Conservation (phyloP, 228 moss, liverwort and hornwort species). For the Sphagnum fallax region DNA sequence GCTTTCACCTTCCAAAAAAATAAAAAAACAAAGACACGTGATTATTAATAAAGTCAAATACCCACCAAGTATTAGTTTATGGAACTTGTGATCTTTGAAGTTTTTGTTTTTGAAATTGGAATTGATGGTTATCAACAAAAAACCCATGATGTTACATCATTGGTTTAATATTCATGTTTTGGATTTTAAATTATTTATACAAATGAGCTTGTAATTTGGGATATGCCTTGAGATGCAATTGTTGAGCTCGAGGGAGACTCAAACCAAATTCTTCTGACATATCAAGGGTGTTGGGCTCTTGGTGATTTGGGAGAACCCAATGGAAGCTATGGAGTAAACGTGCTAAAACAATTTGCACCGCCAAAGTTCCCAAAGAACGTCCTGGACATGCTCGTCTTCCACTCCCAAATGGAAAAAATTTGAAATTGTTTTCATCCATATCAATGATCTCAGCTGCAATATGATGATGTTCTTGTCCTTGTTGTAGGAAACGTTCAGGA, state of each 20-base stretch:
- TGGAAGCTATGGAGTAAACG: slow-evolving; percentile 4
- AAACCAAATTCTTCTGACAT: slow-evolving; percentile 12
- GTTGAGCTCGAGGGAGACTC: slow-evolving; percentile 3
- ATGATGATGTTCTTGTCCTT: too few relatives aligned
- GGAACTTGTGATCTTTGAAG: too few relatives aligned
- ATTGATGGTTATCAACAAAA: too few relatives aligned
- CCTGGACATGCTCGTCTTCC: slow-evolving; percentile 4
- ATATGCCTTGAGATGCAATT: not conserved
- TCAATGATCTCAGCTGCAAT: not conserved
- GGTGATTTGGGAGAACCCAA: slow-evolving; percentile 16
- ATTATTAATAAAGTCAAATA: too few relatives aligned
- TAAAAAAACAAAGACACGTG: too few relatives aligned
- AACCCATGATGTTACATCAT: too few relatives aligned
- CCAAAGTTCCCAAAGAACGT: not conserved
- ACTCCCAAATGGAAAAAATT: not conserved
- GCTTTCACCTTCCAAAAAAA: too few relatives aligned
- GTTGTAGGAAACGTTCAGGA: slow-evolving; percentile 1
- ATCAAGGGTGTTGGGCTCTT: slow-evolving; percentile 19
- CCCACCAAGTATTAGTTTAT: too few relatives aligned
- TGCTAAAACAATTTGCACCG: slow-evolving; percentile 9
- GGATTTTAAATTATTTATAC: not conserved
- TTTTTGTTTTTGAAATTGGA: too few relatives aligned
- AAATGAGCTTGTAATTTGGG: slow-evolving; percentile 8
- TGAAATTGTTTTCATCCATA: not conserved
- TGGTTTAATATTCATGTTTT: too few relatives aligned